Evolutionary conservation across 1,284 basidiomycete species (phyloP).

Genomic region (Cerioporus squamosus): DNA sequence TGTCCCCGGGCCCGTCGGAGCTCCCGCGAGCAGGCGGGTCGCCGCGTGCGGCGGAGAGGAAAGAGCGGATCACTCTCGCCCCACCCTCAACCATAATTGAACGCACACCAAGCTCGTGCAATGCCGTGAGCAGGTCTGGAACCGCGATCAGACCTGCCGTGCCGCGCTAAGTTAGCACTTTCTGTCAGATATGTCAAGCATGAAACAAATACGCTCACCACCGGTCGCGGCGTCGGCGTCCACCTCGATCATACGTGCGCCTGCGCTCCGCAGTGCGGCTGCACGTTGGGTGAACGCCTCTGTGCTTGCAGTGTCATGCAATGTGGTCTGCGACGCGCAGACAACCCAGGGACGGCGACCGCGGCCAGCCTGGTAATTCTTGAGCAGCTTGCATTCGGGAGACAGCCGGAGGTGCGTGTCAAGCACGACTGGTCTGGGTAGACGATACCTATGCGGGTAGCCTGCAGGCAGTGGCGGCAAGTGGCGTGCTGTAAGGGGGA

Average conservation of each 20-base stretch:
- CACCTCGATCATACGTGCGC: constrained; percentile 57
- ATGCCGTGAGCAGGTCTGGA: constrained; percentile 50
- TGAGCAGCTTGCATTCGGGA: constrained; percentile 73
- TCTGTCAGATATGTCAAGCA: not conserved
- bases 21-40: constrained; percentile 10
- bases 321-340: constrained; percentile 36
- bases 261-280: constrained; percentile 47
- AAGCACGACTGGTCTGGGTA: constrained; percentile 86
- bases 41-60: constrained; percentile 50
- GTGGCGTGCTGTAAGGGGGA: constrained; percentile 51
- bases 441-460: constrained; percentile 42
- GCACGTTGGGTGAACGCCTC: constrained; percentile 44
- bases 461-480: constrained; percentile 50
- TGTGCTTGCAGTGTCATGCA: constrained; percentile 18
- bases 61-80: constrained; percentile 80
- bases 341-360: constrained; percentile 83
- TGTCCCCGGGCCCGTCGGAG: not conserved
- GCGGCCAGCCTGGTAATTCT: constrained; percentile 60
- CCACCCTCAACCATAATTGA: constrained; percentile 98
- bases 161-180: not conserved
- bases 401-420: constrained; percentile 78
- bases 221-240: constrained; percentile 25
- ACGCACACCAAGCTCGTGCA: constrained; percentile 59
- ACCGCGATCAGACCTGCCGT: constrained; percentile 52
- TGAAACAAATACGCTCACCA: constrained; percentile 10